A percentile compares a stretch with the other conserved stretches of the same genome.
phyloP scores from a whole-genome alignment of 495 filamentous ascomycete species.

The Aspergillus taichungensis region DNA sequence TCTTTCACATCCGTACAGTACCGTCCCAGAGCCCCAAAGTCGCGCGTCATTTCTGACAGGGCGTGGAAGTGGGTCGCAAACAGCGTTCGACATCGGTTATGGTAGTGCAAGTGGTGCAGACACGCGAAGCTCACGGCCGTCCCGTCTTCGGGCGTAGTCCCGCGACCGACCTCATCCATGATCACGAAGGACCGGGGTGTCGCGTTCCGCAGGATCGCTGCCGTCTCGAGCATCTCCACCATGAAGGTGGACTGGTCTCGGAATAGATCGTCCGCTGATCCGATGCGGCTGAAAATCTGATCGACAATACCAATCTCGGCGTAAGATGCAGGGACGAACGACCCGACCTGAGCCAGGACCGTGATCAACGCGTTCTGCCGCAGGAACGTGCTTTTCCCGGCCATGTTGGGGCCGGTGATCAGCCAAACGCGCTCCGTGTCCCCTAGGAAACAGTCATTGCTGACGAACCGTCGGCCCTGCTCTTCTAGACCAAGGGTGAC shows the following conservation, averaged over 20 bases:
- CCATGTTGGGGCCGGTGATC: slow-evolving; percentile 99
- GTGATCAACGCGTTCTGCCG: slow-evolving; percentile 91
- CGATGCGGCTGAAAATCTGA: slow-evolving; percentile 84
- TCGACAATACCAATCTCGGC: slow-evolving; percentile 84
- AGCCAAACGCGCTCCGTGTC: slow-evolving; percentile 66
- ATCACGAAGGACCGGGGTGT: slow-evolving; percentile 70
- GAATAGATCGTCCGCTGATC: slow-evolving; percentile 88
- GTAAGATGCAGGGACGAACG: slow-evolving; percentile 80
- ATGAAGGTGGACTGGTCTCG: slow-evolving; percentile 92
- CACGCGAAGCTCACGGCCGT: slow-evolving; percentile 82
- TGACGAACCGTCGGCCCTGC: slow-evolving; percentile 72
- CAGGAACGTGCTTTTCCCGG: slow-evolving; percentile 89
- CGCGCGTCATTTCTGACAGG: slow-evolving; percentile 65
- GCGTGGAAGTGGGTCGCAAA: slow-evolving; percentile 95
- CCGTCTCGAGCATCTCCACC: slow-evolving; percentile 50
- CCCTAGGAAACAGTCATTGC: slow-evolving; percentile 79
- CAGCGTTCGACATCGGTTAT: slow-evolving; percentile 68
- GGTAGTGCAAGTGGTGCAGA: slow-evolving; percentile 67
- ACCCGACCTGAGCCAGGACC: slow-evolving; percentile 85
- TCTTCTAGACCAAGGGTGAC: slow-evolving; percentile 74
- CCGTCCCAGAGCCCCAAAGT: slow-evolving; percentile 56
- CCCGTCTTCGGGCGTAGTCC: slow-evolving; percentile 88
- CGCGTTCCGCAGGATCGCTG: slow-evolving; percentile 43
- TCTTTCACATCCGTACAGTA: slow-evolving; percentile 91
- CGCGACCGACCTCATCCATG: slow-evolving; percentile 95